These are phyloP conservation scores for Setaria italica DNA, from an alignment of 202 grass and related monocot species.

Conservation along the genomic window DNA sequence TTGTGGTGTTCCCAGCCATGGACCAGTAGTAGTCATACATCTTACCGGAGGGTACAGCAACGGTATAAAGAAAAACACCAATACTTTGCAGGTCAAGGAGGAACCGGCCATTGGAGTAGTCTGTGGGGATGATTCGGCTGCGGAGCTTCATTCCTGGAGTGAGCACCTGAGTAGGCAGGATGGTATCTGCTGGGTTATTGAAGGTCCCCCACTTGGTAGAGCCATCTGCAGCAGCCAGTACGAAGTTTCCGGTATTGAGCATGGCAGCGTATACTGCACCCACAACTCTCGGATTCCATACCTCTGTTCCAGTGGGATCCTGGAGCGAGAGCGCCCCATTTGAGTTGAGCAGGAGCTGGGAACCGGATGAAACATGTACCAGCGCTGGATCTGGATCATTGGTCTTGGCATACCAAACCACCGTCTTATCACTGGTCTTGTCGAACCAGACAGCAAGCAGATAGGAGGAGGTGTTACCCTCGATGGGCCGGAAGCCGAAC, in stretches of 20 bases:
- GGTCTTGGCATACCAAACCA: constrained; percentile 50
- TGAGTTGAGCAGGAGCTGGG: constrained; percentile 43
- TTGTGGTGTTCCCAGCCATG: constrained; percentile 37
- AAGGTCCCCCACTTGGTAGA: constrained; percentile 60
- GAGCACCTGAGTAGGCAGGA: constrained; percentile 62
- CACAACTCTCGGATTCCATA: constrained; percentile 45
- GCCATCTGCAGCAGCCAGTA: constrained; percentile 38
- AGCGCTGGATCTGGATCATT: neutral
- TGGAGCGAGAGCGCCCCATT: constrained; percentile 42
- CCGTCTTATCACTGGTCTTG: constrained; percentile 35
- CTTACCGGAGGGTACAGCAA: constrained; percentile 28
- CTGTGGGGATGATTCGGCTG: constrained; percentile 42
- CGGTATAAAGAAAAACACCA: constrained; percentile 41
- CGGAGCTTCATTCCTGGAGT: constrained; percentile 20
- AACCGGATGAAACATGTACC: constrained; percentile 20
- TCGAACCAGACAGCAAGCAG: constrained; percentile 58
- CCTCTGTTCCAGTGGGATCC: constrained; percentile 37
- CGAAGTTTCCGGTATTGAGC: constrained; percentile 60
- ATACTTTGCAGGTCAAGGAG: constrained; percentile 24
- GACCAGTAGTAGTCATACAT: constrained; percentile 41
- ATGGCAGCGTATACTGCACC: constrained; percentile 50
- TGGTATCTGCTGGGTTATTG: constrained; percentile 51
- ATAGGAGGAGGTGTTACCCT: constrained; percentile 26
- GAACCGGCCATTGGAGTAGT: constrained; percentile 60
- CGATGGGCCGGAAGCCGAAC: too few species aligned